Evolutionary conservation across 2,329 filamentous ascomycete genomes (phyloP), one percentile per base, ranked within the genome.

Genomic region (Capronia epimyces): DNA sequence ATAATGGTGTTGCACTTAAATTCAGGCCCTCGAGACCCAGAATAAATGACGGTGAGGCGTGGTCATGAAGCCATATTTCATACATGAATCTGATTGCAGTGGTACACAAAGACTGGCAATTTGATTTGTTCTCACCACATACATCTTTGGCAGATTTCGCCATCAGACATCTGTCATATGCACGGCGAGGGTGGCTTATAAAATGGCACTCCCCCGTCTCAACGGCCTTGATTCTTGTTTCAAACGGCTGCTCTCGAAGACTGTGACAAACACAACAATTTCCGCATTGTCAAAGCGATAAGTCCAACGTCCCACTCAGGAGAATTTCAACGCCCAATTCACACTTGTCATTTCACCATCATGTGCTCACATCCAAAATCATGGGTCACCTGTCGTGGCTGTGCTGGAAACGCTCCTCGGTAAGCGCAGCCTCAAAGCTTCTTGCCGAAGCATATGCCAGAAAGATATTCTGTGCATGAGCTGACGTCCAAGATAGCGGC

Each of bases 401-500:
- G 53, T 29, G 50, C 49, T 44, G 53, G 53, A 31, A 34, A 56
- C 24, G 43, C 53, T 47, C 50, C 53, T 29, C 42, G 53, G 53
- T 56, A 42, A 45, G 50, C 31, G 12, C 22, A 29, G 13, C 20
- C 18, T 21, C n/a, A 3, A 15, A 15, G 21, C 12, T 21, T 42
- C 15, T 21, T 16, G 3, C 36, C 20, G 3, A 20, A 18, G 36
- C 5, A 13, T 20, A 3, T 3, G 15, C 9, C 4, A 10, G 15
- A 18, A 21, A 34, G 24, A 31, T 12, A 16, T 50, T 24, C 15
- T 22, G 31, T 46, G n/a, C 21, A 27, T 13, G 24, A 15, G 32
- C 43, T 50, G 39, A 41, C 20, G 2, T 18, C 22, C 9, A 7
- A 25, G n/a, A 27, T 16, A 50, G 48, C 10, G n/a, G 27, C 18